Percentiles rank a stretch among this genome's conserved stretches.
These are phyloP conservation scores for Penicillium sclerotiorum DNA, from an alignment of 2,329 filamentous ascomycete genomes.

Conservation along the genomic window DNA sequence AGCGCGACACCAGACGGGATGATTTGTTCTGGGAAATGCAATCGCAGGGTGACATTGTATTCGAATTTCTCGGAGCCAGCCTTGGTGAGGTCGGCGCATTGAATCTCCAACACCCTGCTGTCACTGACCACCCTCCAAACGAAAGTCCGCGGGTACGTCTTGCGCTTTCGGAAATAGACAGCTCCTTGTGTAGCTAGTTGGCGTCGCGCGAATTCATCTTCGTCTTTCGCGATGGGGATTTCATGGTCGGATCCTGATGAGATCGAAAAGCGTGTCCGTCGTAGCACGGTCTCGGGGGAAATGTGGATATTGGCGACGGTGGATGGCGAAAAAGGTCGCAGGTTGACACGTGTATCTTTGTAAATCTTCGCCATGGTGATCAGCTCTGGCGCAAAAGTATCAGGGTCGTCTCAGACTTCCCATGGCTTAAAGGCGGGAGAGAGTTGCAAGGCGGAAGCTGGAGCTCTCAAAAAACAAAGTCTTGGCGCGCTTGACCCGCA, in stretches of 20 bases:
- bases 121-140: conserved; percentile 88
- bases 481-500: conserved; percentile 31
- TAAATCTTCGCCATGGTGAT: conserved; percentile 70
- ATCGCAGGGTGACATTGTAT: conserved; percentile 72
- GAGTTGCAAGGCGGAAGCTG: conserved; percentile 34
- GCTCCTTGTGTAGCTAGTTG: conserved; percentile 78
- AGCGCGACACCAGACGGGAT: conserved; percentile 78
- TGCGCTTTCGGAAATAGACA: conserved; percentile 79
- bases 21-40: conserved; percentile 75
- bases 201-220: conserved; percentile 67
- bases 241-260: conserved; percentile 47
- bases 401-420: conserved; percentile 32
- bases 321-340: conserved; percentile 70
- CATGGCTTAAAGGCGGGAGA: conserved; percentile 32
- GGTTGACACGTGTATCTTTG: conserved; percentile 83
- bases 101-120: conserved; percentile 77
- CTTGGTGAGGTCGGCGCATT: conserved; percentile 78
- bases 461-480: conserved; percentile 41
- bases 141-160: conserved; percentile 78
- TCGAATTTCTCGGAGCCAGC: conserved; percentile 64
- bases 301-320: conserved; percentile 73
- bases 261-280: conserved; percentile 49
- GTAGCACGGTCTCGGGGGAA: conserved; percentile 53
- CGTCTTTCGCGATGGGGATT: conserved; percentile 59
- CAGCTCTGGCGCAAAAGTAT: conserved; percentile 18